Base-by-base conservation (phyloP, 2,329 filamentous ascomycete genomes). In the Pseudocercospora musae region DNA sequence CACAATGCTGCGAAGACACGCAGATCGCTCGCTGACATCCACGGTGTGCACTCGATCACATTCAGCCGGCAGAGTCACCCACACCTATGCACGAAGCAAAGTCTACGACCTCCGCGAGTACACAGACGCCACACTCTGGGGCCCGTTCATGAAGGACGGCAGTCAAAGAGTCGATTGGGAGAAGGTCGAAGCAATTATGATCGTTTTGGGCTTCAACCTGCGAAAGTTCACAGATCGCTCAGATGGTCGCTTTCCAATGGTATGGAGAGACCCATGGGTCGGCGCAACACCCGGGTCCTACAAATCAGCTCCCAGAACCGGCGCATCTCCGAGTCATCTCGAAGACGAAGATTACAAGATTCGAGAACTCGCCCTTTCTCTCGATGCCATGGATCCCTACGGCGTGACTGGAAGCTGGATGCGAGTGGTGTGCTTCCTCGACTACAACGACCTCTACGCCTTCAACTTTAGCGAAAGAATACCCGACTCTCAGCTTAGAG, bases 31-130 rank as follows among this genome's bases (percentile, higher is more conserved):
- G 27, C 56, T 65, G 13, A 63, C 60, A 9, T 65, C 70, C 1
- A 62, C 68, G 6, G 37, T 62, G 6, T 70, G 66, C 48, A 74
- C 72, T 3, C 58, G 72, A 27, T 59, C 63, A 59, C 54, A 44
- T 53, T 25, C 59, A 37, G 46, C 48, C 42, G 42, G 50, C 25
- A 58, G 60, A 4, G 54, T 66, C 9, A 73, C 70, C 69, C 40
- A 78, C 76, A 29, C 87, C 86, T 71, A 84, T 66, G 90, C 90
- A 1, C 83, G 86, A 58, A 84, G 86, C 50, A 84, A 85, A 64
- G 88, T 93, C 2, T 94, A 93, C 67, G 89, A 93, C 71, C 76
- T 93, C 53, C 81, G 90, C 0, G 82, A 88, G 66, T 90, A 91
- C 74, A 89, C 84, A 0, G 73, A 78, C 1, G 73, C 75, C 25